Percentiles rank a stretch among this genome's conserved stretches.
Conservation (phyloP, 2,329 filamentous ascomycete genomes). For the Ophiostoma australiae region DNA sequence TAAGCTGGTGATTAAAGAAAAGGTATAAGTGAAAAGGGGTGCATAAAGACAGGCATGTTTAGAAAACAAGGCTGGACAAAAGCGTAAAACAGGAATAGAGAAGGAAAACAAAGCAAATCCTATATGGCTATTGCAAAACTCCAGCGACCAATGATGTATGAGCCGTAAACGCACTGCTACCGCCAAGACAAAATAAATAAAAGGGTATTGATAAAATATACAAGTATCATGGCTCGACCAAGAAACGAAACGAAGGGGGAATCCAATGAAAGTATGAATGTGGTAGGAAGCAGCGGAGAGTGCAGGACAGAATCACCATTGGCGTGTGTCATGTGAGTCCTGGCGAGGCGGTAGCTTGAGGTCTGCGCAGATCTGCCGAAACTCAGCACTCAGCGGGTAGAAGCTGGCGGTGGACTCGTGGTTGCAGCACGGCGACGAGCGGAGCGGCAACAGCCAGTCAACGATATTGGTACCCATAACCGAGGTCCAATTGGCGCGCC, state of each 20-base stretch:
- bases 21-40: background rate
- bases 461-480: conserved; percentile 68
- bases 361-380: conserved; percentile 51
- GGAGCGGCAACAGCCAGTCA: conserved; percentile 79
- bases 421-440: conserved; percentile 65
- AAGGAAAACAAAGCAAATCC: background rate
- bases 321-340: background rate
- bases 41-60: background rate
- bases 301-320: background rate
- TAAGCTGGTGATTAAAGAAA: background rate
- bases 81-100: background rate
- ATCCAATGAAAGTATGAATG: background rate
- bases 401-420: conserved; percentile 63
- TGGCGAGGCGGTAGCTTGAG: conserved; percentile 34
- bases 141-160: background rate
- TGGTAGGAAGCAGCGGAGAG: background rate
- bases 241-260: background rate
- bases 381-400: conserved; percentile 60
- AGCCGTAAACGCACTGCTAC: background rate
- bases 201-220: background rate
- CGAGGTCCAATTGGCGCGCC: conserved; percentile 64
- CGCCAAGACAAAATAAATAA: background rate
- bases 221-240: background rate
- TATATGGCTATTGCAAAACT: background rate
- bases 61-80: background rate